These are phyloP conservation scores for Gorgonomyces haynaldii DNA, from an alignment of 192 early-diverging fungal genomes.

Conservation along the genomic window DNA sequence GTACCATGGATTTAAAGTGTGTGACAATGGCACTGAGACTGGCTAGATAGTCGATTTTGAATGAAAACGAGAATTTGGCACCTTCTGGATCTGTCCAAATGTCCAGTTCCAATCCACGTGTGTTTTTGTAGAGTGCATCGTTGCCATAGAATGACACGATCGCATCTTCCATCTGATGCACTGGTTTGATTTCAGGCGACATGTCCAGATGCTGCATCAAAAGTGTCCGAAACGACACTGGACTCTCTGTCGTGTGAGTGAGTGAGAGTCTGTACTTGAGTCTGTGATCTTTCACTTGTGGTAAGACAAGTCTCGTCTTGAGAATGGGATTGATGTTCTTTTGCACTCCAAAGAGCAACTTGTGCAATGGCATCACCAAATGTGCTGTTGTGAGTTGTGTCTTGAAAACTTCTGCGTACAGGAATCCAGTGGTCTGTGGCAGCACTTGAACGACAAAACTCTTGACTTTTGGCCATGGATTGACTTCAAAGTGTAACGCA, in stretches of 20 bases:
- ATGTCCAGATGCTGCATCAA: constrained; percentile 4
- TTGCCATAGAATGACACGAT: constrained; percentile 1
- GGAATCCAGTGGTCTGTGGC: not conserved
- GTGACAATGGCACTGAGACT: too few relatives aligned
- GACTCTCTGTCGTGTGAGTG: not conserved
- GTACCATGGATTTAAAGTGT: too few relatives aligned
- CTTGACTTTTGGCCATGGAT: not conserved
- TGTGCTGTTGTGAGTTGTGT: not conserved
- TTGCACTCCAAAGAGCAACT: not conserved
- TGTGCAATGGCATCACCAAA: not conserved
- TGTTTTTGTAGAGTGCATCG: not conserved
- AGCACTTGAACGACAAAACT: not conserved
- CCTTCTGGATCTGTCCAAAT: constrained; percentile 11
- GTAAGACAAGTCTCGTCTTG: not conserved
- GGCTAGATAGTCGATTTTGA: too few relatives aligned
- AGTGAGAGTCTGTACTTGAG: not conserved
- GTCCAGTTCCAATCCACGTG: constrained; percentile 1
- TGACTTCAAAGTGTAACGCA: not conserved
- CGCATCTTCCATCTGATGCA: not conserved
- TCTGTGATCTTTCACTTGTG: not conserved
- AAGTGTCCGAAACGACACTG: not conserved
- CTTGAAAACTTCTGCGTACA: not conserved
- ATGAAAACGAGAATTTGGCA: too few relatives aligned
- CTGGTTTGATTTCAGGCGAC: not conserved
- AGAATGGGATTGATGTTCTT: not conserved